A percentile compares a stretch with the other conserved stretches of the same genome.
phyloP scores from a whole-genome alignment of 2,329 filamentous ascomycete species.

The Fusarium keratoplasticum region DNA sequence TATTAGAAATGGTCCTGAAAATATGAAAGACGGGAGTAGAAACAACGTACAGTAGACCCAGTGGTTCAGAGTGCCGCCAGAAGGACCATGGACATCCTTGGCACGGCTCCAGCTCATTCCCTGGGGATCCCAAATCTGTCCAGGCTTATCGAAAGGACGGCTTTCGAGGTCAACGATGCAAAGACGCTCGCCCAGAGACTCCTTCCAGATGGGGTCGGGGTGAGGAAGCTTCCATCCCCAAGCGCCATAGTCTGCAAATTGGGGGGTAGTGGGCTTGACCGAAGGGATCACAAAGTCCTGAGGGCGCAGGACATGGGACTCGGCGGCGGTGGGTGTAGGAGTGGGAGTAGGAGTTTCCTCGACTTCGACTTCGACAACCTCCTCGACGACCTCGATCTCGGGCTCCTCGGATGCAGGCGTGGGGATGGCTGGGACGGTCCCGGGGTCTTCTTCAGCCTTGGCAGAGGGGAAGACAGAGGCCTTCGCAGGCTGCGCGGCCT shows the following conservation, averaged over 20 bases:
- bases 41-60: constrained; percentile 54
- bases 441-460: background rate
- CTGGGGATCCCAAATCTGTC: constrained; percentile 50
- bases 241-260: constrained; percentile 48
- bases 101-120: constrained; percentile 53
- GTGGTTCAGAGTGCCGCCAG: constrained; percentile 57
- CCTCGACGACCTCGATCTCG: background rate
- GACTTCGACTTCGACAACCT: background rate
- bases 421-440: background rate
- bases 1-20: background rate
- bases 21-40: background rate
- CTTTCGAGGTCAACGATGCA: constrained; percentile 61
- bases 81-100: constrained; percentile 50
- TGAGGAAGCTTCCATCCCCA: constrained; percentile 48
- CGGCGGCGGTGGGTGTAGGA: background rate
- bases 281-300: constrained; percentile 25
- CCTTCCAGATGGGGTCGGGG: constrained; percentile 44
- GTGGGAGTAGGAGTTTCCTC: background rate
- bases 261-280: constrained; percentile 39
- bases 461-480: background rate
- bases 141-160: constrained; percentile 51
- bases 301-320: background rate
- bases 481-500: background rate
- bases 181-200: constrained; percentile 52
- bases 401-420: background rate